Conservation (phyloP, 179 eudicot genomes). For the Beta macrorhiza region DNA sequence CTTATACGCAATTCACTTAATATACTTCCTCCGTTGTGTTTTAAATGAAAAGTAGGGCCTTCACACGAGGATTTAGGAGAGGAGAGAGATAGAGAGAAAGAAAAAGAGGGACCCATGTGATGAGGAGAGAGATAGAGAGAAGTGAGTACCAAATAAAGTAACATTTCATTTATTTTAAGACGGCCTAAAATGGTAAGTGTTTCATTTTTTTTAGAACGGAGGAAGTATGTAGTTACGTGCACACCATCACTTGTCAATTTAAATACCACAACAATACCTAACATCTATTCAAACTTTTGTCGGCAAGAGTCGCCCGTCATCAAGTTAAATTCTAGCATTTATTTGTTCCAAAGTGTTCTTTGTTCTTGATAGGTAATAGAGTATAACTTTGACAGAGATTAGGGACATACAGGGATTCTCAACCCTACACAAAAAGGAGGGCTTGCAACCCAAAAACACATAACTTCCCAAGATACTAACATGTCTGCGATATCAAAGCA, state of each 20-base stretch:
- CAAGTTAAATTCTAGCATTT: not conserved
- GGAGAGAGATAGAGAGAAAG: too few species aligned
- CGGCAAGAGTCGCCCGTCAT: not conserved
- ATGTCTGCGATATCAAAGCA: not conserved
- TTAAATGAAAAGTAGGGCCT: too few species aligned
- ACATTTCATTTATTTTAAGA: too few species aligned
- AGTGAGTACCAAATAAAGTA: too few species aligned
- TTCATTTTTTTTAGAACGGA: too few species aligned
- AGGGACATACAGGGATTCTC: not conserved
- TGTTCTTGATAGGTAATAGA: not conserved
- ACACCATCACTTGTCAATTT: not conserved
- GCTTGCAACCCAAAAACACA: not conserved
- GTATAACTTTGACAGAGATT: too few species aligned
- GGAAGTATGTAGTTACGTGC: not conserved
- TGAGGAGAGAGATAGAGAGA: too few species aligned
- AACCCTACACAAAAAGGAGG: not conserved
- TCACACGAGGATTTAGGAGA: too few species aligned
- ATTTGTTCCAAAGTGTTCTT: not conserved
- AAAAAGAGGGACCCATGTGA: too few species aligned
- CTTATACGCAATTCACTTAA: not conserved
- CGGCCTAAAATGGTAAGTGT: too few species aligned
- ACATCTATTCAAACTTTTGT: not conserved
- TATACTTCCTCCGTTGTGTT: too few species aligned
- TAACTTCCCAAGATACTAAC: not conserved
- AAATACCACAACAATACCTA: not conserved